Evolutionary conservation across 2,329 filamentous ascomycete species (phyloP).

Genomic region (Aspergillus spinulosporus): DNA sequence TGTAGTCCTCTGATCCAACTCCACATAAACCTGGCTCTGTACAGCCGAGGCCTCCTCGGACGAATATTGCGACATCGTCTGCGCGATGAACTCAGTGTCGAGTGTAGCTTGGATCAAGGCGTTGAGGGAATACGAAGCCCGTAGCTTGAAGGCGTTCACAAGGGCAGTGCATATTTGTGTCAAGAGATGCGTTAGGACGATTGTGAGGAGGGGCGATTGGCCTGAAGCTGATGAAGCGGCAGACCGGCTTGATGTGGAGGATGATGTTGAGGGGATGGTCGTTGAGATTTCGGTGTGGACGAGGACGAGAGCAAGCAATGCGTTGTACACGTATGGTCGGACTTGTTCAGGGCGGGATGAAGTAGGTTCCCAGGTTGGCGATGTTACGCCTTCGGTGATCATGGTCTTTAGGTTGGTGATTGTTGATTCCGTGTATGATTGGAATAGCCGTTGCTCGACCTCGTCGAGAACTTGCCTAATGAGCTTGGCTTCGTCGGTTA

Average conservation of each 20-base stretch:
- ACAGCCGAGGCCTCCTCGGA: slow-evolving; percentile 77
- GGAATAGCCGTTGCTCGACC: slow-evolving; percentile 88
- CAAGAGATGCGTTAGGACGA: slow-evolving; percentile 82
- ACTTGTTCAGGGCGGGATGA: slow-evolving; percentile 67
- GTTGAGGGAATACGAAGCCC: slow-evolving; percentile 69
- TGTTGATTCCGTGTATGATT: slow-evolving; percentile 82
- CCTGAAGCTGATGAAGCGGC: slow-evolving; percentile 71
- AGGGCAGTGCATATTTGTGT: slow-evolving; percentile 78
- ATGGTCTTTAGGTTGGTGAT: slow-evolving; percentile 67
- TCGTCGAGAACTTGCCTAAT: slow-evolving; percentile 87
- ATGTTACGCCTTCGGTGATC: slow-evolving; percentile 70
- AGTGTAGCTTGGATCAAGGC: slow-evolving; percentile 95
- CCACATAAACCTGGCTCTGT: slow-evolving; percentile 88
- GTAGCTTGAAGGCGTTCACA: slow-evolving; percentile 73
- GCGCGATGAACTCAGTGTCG: slow-evolving; percentile 94
- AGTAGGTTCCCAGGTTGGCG: slow-evolving; percentile 68
- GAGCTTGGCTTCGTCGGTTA: slow-evolving; percentile 89
- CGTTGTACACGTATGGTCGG: slow-evolving; percentile 84
- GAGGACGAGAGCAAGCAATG: slow-evolving; percentile 79
- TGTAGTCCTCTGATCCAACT: slow-evolving; percentile 84
- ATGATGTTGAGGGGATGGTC: slow-evolving; percentile 68
- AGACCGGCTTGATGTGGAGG: slow-evolving; percentile 70
- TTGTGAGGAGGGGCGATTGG: slow-evolving; percentile 64
- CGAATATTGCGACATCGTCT: slow-evolving; percentile 87
- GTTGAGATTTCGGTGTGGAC: slow-evolving; percentile 88